Evolutionary conservation across 2,329 filamentous ascomycete genomes (phyloP).

Genomic region (Grosmannia clavigera): DNA sequence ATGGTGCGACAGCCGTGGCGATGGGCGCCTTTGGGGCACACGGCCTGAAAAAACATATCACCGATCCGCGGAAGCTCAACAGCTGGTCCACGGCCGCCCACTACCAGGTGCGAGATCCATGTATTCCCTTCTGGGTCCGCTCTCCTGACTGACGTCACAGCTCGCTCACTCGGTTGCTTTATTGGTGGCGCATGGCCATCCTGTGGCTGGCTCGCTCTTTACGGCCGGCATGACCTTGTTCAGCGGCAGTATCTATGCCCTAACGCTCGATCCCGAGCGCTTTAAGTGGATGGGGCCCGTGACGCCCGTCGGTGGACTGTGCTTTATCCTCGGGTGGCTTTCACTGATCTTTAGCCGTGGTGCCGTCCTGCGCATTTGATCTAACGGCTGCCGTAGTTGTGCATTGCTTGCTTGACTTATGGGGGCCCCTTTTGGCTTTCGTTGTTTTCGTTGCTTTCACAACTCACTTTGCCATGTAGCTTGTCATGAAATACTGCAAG

Average conservation of each 20-base stretch:
- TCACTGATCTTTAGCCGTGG: constrained; percentile 19
- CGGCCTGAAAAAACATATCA: constrained; percentile 48
- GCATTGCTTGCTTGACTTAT: neutral
- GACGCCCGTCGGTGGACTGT: constrained; percentile 51
- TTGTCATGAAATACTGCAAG: too few species aligned
- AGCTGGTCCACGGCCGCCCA: constrained; percentile 55
- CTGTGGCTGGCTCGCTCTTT: constrained; percentile 44
- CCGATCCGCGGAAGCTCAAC: constrained; percentile 44
- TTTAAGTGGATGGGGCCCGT: constrained; percentile 51
- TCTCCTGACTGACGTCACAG: constrained; percentile 22
- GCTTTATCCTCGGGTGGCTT: constrained; percentile 53
- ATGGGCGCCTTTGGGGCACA: constrained; percentile 58
- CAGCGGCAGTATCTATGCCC: constrained; percentile 51
- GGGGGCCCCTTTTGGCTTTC: neutral
- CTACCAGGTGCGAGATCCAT: constrained; percentile 40
- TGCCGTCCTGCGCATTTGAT: constrained; percentile 1
- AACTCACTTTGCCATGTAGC: too few species aligned
- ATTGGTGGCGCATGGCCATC: constrained; percentile 45
- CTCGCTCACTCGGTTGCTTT: constrained; percentile 50
- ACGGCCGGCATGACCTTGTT: constrained; percentile 56
- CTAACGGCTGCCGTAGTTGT: neutral
- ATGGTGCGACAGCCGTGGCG: constrained; percentile 47
- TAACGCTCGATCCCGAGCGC: constrained; percentile 47
- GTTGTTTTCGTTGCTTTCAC: neutral
- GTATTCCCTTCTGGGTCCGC: neutral